Base-by-base conservation (phyloP, 1,139 yeast genomes). In the Debaryomyces singareniensis region DNA sequence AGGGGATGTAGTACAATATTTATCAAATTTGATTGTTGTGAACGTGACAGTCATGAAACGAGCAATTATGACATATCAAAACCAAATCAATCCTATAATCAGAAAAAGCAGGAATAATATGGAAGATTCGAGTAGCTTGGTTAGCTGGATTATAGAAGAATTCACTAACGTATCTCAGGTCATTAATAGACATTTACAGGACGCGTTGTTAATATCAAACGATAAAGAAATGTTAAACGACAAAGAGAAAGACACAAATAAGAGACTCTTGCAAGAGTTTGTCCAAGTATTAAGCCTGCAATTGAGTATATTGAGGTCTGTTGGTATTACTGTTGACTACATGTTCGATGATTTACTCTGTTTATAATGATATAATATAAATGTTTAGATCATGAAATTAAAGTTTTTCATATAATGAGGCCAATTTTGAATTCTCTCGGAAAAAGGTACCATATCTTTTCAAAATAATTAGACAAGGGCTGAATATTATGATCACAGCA, bases 321-420 rank as follows among this genome's bases (percentile, higher is more conserved):
- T 75, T 7, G 95, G 95, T 0, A 63, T 87, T 30, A 85, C 84
- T 43, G 77, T 85, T 32, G 89, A 74, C 36, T 81, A 72, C 42
- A 51, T 78, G 27, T 59, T 78, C 43, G 76, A 72, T 27, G 54
- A 54, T 24, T 46, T 57, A 15, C 31, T 43, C 15, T 31, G 34
- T 13, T 31, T 35, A 27, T 20, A 28, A 23, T 32, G 24, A 20
- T 12, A n/a, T n/a, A 20, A 24, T 18, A 18, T 18, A 7, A 18
- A n/a, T 18, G n/a, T 7, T 7, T 18, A 18, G 21, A n/a, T 18
- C 7, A 7, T n/a, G n/a, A 15, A 20, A 26, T 26, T 20, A 63
- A 16, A 67, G 49, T 36, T 47, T 53, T 13, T 76, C 81, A 42
- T 79, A 80, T 24, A 75, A 60, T 15, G 54, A 56, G 32, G 75